Evolutionary conservation across 202 grass and related monocot genomes (phyloP).

Genomic region (Alloteropsis angusta): DNA sequence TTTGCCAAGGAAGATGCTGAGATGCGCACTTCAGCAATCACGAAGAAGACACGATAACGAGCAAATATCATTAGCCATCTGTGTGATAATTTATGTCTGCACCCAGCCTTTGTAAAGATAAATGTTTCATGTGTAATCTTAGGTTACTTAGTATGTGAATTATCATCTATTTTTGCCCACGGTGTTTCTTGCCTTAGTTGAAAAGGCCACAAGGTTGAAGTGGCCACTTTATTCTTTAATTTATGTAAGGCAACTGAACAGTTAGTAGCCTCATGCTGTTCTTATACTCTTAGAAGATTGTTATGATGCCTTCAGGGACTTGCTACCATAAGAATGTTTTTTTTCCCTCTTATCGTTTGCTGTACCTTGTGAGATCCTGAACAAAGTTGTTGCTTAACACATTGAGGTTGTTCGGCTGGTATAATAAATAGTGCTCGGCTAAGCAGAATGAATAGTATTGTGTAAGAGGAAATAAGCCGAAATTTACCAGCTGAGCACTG

Average conservation of each 20-base stretch:
- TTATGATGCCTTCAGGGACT: not conserved
- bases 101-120: slow-evolving; percentile 53
- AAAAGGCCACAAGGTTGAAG: slow-evolving; percentile 24
- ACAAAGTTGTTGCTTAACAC: not conserved
- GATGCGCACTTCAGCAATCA: slow-evolving; percentile 41
- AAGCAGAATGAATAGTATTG: too few relatives aligned
- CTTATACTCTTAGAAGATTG: not conserved
- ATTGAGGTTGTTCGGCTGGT: too few relatives aligned
- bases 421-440: too few relatives aligned
- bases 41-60: slow-evolving; percentile 48
- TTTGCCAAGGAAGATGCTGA: slow-evolving; percentile 73
- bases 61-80: not conserved
- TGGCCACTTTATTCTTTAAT: slow-evolving; percentile 26
- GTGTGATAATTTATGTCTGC: slow-evolving; percentile 13
- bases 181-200: slow-evolving; percentile 24
- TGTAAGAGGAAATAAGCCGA: too few relatives aligned
- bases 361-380: not conserved
- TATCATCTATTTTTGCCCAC: slow-evolving; percentile 20
- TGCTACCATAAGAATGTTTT: not conserved
- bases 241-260: slow-evolving; percentile 20
- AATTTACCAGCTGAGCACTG: too few relatives aligned
- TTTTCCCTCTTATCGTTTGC: not conserved
- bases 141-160: slow-evolving; percentile 36
- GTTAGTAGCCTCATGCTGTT: not conserved
- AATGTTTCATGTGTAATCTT: slow-evolving; percentile 38